Conservation (phyloP, 2,329 filamentous ascomycete genomes). For the Trichoderma atrobrunneum region DNA sequence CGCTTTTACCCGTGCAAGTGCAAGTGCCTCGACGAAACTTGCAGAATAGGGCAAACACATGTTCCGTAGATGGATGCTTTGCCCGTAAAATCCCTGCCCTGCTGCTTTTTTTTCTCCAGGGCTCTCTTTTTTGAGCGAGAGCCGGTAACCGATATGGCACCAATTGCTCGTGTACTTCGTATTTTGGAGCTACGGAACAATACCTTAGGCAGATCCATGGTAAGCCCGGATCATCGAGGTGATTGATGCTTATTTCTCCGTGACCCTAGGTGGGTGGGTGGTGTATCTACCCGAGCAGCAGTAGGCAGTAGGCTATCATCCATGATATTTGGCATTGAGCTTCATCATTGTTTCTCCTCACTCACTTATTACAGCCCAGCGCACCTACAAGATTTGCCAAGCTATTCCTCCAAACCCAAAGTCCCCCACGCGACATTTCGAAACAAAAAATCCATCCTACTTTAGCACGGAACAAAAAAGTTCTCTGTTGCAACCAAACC, state of each 20-base stretch:
- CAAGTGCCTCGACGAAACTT: background rate
- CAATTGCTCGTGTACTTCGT: background rate
- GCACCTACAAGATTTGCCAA: background rate
- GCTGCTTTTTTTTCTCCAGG: background rate
- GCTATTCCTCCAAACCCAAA: background rate
- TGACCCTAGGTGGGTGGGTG: background rate
- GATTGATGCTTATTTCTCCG: conserved; percentile 1
- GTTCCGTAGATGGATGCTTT: background rate
- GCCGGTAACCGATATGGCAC: background rate
- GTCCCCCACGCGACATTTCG: background rate
- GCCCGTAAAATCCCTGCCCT: background rate
- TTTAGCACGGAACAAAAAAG: background rate
- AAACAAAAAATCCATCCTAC: background rate
- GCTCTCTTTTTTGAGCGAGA: background rate
- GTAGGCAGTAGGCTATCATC: background rate
- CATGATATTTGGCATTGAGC: background rate
- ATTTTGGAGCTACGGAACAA: background rate
- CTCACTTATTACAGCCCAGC: background rate
- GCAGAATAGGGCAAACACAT: background rate
- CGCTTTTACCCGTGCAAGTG: background rate
- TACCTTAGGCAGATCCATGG: background rate
- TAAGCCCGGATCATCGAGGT: background rate
- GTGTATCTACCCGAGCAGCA: too few relatives aligned
- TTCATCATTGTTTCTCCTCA: background rate
- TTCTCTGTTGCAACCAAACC: background rate